These are phyloP conservation scores for Blepharisma undulans DNA, from an alignment of 169 alveolate genomes.

Conservation along the genomic window DNA sequence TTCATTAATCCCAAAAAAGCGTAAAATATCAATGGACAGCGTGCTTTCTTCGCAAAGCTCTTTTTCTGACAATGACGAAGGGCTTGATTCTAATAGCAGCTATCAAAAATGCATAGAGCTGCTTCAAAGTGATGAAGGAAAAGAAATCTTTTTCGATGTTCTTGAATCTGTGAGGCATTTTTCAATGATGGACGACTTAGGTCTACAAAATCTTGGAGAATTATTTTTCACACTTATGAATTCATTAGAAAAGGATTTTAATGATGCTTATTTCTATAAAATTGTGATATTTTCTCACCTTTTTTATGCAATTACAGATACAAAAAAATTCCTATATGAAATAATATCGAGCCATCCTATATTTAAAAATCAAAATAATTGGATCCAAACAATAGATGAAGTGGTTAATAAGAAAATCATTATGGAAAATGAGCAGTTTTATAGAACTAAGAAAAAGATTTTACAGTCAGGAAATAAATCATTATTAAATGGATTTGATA, in stretches of 20 bases:
- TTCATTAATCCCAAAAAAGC: not conserved
- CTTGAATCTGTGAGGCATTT: not conserved
- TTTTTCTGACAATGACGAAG: not conserved
- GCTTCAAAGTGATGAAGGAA: not conserved
- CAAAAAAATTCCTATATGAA: not conserved
- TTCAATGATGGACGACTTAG: not conserved
- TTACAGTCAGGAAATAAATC: not conserved
- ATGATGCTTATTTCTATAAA: not conserved
- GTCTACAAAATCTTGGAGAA: not conserved
- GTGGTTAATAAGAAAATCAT: not conserved
- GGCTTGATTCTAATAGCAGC: not conserved
- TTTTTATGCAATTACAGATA: not conserved
- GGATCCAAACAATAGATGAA: constrained; percentile 8
- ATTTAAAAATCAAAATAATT: not conserved
- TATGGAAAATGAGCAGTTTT: not conserved
- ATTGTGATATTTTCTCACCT: not conserved
- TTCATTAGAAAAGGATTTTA: not conserved
- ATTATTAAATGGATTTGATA: not conserved
- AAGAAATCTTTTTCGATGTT: not conserved
- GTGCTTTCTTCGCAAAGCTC: not conserved
- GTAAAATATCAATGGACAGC: not conserved
- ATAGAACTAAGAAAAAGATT: constrained; percentile 12
- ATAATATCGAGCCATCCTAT: not conserved
- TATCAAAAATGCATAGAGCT: not conserved
- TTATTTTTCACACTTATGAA: not conserved